These are phyloP conservation scores for Erodium maritimum DNA, from an alignment of 345 rosid genomes.

Conservation along the genomic window DNA sequence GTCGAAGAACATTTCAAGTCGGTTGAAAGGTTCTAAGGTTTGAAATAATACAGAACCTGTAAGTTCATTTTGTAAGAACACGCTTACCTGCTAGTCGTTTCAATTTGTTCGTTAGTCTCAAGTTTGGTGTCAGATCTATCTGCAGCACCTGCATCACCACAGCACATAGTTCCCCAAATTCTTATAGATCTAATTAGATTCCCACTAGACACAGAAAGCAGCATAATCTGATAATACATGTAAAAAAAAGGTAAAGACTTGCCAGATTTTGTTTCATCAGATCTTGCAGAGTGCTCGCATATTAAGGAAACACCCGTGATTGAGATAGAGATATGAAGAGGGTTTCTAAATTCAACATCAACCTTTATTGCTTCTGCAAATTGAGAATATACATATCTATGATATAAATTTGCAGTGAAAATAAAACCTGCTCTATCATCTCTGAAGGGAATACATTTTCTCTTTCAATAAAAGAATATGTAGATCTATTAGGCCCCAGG, in stretches of 20 bases:
- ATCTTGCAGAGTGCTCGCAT: conserved; percentile 47
- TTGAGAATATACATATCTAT: conserved; percentile 2
- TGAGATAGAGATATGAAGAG: conserved; percentile 66
- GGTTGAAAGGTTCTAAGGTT: not conserved
- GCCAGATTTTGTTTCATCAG: conserved; percentile 58
- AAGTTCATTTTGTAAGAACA: not conserved
- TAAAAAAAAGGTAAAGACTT: conserved; percentile 19
- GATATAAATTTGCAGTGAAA: conserved; percentile 1
- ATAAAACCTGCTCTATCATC: too few species aligned
- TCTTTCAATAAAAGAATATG: too few species aligned
- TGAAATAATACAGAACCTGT: not conserved
- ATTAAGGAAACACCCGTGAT: conserved; percentile 60
- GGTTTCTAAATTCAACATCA: conserved; percentile 67
- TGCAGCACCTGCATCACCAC: conserved; percentile 26
- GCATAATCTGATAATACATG: conserved; percentile 10
- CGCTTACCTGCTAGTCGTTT: conserved; percentile 27
- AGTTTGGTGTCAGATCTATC: conserved; percentile 32
- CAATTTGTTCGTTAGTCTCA: conserved; percentile 25
- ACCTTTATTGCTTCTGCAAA: conserved; percentile 74
- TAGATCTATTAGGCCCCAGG: too few species aligned
- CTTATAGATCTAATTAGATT: not conserved
- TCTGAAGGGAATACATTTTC: too few species aligned
- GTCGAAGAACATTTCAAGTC: not conserved
- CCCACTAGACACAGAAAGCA: not conserved
- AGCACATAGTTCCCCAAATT: conserved; percentile 7